A percentile compares a stretch with the other conserved stretches of the same genome.
phyloP scores from a whole-genome alignment of 2,329 filamentous ascomycete genomes.

The Sporothrix curviconia region DNA sequence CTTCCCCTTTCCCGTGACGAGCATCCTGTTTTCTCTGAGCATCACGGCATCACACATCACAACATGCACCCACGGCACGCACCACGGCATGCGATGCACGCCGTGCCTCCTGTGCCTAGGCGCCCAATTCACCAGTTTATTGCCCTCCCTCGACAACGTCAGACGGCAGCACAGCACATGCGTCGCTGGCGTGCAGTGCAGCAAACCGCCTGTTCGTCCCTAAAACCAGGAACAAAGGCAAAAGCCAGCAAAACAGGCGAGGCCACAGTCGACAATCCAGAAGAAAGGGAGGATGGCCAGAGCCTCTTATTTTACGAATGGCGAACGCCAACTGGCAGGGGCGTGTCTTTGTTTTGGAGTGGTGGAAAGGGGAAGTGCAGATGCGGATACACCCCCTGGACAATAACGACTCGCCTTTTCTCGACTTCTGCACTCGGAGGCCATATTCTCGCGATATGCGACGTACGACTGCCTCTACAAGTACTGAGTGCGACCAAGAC shows the following conservation, averaged over 20 bases:
- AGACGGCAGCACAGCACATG: slow-evolving; percentile 3
- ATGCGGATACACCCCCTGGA: neutral
- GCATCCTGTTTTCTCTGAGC: neutral
- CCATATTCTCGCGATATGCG: too few species aligned
- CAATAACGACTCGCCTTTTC: neutral
- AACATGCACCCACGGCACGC: neutral
- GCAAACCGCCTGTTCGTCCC: neutral
- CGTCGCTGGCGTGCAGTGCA: neutral
- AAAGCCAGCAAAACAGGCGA: neutral
- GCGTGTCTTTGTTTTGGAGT: neutral
- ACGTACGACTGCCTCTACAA: too few species aligned
- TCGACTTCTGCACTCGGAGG: too few species aligned
- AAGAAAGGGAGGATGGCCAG: neutral
- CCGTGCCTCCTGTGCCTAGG: neutral
- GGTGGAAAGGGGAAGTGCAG: neutral
- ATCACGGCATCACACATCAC: neutral
- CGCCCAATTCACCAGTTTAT: neutral
- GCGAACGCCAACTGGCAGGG: neutral
- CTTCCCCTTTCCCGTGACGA: too few species aligned
- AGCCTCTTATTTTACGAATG: neutral
- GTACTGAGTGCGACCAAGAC: too few species aligned
- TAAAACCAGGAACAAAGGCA: neutral
- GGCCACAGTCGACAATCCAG: neutral
- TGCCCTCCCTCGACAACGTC: neutral
- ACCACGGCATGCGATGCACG: neutral